phyloP scores from a whole-genome alignment of 345 rosid genomes.

The Firmiana major region DNA sequence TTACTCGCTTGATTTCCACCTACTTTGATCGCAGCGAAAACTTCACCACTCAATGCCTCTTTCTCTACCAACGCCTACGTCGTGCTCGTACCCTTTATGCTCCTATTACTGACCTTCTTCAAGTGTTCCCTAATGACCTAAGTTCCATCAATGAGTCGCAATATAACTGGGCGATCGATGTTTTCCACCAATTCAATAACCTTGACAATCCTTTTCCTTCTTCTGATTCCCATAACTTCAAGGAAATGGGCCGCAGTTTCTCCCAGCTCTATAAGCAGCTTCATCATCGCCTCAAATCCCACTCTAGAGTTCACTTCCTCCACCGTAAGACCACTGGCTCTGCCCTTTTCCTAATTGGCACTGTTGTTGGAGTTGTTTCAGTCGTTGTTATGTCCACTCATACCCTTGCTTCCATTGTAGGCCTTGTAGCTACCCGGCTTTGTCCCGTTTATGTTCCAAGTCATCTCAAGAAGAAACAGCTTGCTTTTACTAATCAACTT shows the following conservation, averaged over 20 bases:
- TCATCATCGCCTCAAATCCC: conserved; percentile 50
- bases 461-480: conserved; percentile 50
- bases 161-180: conserved; percentile 42
- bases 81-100: conserved; percentile 48
- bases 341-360: conserved; percentile 49
- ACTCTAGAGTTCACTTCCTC: conserved; percentile 45
- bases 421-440: conserved; percentile 43
- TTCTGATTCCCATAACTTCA: conserved; percentile 41
- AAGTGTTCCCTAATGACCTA: conserved; percentile 41
- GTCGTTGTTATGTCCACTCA: conserved; percentile 50
- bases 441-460: conserved; percentile 40
- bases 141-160: conserved; percentile 36
- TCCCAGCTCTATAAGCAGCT: conserved; percentile 57
- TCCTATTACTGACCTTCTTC: conserved; percentile 58
- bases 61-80: conserved; percentile 40
- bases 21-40: conserved; percentile 67
- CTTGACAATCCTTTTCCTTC: conserved; percentile 65
- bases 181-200: conserved; percentile 45
- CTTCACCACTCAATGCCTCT: conserved; percentile 43
- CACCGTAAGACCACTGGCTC: conserved; percentile 43
- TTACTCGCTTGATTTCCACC: conserved; percentile 51
- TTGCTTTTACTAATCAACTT: conserved; percentile 52
- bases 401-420: conserved; percentile 44
- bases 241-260: conserved; percentile 47
- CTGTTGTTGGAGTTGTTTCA: conserved; percentile 37